phyloP scores from a whole-genome alignment of 208 protist genomes.

The Polymyxa betae region DNA sequence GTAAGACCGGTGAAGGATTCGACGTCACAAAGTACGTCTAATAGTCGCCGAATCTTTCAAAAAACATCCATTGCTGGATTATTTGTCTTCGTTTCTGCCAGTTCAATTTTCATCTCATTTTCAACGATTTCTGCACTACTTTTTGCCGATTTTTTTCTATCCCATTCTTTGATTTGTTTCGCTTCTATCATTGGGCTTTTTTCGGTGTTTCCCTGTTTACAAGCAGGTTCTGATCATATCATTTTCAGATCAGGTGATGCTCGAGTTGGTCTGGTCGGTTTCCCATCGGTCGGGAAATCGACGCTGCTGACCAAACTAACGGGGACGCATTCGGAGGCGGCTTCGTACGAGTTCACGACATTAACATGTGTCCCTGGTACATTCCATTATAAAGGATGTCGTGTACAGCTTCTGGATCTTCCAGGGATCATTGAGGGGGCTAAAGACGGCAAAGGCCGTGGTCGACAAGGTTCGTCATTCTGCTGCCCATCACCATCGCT shows the following conservation, averaged over 20 bases:
- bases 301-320: conserved; percentile 96
- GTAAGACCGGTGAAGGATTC: conserved; percentile 86
- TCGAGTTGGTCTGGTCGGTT: conserved; percentile 68
- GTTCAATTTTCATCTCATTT: too few relatives aligned
- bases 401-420: conserved; percentile 78
- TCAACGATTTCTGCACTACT: too few relatives aligned
- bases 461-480: conserved; percentile 97
- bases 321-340: conserved; percentile 92
- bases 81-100: too few relatives aligned
- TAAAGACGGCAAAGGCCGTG: conserved; percentile 97
- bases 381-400: conserved; percentile 83
- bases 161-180: background rate
- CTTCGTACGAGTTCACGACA: conserved; percentile 98
- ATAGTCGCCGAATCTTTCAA: background rate
- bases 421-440: conserved; percentile 98
- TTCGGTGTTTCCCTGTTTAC: background rate
- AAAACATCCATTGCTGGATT: background rate
- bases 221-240: background rate
- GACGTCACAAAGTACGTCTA: conserved; percentile 90
- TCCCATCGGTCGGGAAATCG: conserved; percentile 71
- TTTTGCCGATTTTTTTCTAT: background rate
- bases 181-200: background rate
- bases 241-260: conserved; percentile 73
- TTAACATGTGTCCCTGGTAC: conserved; percentile 94
- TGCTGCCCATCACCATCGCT: background rate